A percentile compares a stretch with the other conserved stretches of the same genome.
Evolutionary conservation across 805 yeast genomes (phyloP).

Genomic region (Kodamaea kakaduensis): DNA sequence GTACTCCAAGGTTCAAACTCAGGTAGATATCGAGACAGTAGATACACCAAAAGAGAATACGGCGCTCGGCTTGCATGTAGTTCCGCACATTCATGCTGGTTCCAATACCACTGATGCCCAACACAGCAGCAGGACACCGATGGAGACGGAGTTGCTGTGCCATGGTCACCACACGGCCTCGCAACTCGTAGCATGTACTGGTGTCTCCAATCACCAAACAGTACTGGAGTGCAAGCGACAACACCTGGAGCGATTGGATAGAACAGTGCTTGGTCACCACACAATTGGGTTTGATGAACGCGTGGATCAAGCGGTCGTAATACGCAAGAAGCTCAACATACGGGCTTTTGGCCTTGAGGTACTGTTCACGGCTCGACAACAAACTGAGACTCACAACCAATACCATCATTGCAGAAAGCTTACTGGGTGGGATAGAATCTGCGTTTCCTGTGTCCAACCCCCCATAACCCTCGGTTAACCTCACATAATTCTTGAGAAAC

Average conservation of each 20-base stretch:
- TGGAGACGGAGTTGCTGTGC: conserved; percentile 82
- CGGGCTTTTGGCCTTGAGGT: conserved; percentile 13
- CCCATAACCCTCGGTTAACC: conserved; percentile 24
- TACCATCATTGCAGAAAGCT: conserved; percentile 54
- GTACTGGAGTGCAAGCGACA: conserved; percentile 65
- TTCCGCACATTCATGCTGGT: conserved; percentile 42
- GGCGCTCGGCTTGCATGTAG: conserved; percentile 76
- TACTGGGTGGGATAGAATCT: too few species aligned
- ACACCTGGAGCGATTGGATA: conserved; percentile 64
- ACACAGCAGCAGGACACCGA: conserved; percentile 80
- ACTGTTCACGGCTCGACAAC: conserved; percentile 39
- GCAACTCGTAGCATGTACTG: conserved; percentile 65
- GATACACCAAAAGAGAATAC: conserved; percentile 80
- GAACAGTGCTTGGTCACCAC: conserved; percentile 54
- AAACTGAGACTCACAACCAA: conserved; percentile 46
- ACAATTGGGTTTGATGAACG: conserved; percentile 58
- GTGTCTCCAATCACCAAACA: conserved; percentile 71
- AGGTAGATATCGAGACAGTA: conserved; percentile 74
- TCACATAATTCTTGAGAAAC: conserved; percentile 59
- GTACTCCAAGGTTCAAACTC: conserved; percentile 76
- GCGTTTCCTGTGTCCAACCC: conserved; percentile 39
- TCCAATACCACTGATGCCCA: conserved; percentile 48
- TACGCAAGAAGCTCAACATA: conserved; percentile 34
- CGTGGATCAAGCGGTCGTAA: conserved; percentile 59
- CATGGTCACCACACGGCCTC: conserved; percentile 77